Percentiles rank a stretch among this genome's conserved stretches.
These are phyloP conservation scores for Plenodomus biglobosus DNA, from an alignment of 2,329 filamentous ascomycete genomes.

Conservation along the genomic window DNA sequence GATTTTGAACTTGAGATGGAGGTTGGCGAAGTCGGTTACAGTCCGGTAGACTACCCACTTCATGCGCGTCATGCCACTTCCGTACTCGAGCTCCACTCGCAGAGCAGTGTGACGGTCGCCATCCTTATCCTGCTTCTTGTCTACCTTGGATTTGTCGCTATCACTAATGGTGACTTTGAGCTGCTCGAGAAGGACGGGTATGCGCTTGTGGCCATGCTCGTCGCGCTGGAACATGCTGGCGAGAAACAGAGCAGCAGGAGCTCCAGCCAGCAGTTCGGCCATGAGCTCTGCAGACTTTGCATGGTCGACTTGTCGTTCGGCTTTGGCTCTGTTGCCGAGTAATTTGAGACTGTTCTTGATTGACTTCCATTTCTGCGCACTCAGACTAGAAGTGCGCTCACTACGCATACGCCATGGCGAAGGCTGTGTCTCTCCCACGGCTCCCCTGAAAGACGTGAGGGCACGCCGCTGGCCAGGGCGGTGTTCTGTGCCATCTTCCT, in stretches of 20 bases:
- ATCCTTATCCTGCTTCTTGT: slow-evolving; percentile 21
- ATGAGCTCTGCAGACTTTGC: slow-evolving; percentile 95
- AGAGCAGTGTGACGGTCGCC: slow-evolving; percentile 77
- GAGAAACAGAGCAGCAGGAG: slow-evolving; percentile 88
- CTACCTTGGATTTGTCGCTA: slow-evolving; percentile 55
- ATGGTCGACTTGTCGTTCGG: slow-evolving; percentile 83
- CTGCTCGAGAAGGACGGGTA: slow-evolving; percentile 93
- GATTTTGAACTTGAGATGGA: slow-evolving; percentile 92
- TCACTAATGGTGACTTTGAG: slow-evolving; percentile 85
- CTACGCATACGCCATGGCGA: slow-evolving; percentile 49
- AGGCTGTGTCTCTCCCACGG: slow-evolving; percentile 42
- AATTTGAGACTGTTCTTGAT: slow-evolving; percentile 88
- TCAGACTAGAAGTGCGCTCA: slow-evolving; percentile 51
- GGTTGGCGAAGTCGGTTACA: slow-evolving; percentile 84
- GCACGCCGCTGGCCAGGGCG: slow-evolving; percentile 51
- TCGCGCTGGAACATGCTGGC: slow-evolving; percentile 98
- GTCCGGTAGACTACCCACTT: slow-evolving; percentile 90
- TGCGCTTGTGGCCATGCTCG: slow-evolving; percentile 91
- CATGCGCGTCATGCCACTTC: slow-evolving; percentile 93
- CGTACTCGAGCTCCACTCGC: slow-evolving; percentile 91
- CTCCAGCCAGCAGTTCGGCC: slow-evolving; percentile 89
- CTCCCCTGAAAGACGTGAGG: slow-evolving; percentile 50
- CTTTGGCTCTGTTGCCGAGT: slow-evolving; percentile 73
- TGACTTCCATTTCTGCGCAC: slow-evolving; percentile 84
- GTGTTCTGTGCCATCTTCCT: slow-evolving; percentile 38